Evolutionary conservation across 371 early-diverging fungal genomes (phyloP), one percentile per base, ranked within the genome.

Genomic region (Syncephalis fuscata): DNA sequence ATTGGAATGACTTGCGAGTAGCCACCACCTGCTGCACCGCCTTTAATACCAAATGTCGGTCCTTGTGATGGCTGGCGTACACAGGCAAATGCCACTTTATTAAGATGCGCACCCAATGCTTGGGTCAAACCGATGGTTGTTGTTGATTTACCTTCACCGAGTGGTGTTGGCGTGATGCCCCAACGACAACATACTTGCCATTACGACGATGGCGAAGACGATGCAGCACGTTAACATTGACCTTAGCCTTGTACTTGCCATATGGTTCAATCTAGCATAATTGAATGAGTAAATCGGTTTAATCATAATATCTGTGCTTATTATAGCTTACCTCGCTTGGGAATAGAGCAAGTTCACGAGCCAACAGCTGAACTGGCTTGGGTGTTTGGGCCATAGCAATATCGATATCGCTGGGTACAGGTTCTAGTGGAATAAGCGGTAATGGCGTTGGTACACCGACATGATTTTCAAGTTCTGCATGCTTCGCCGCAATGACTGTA

Each of bases 1-100:
- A 96, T 96, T n/a, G 96, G 96, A 51, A 94, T 90, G 42, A 96
- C 88, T 62, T 94, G 94, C 16, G 93, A 82, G 64, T 94, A 94
- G 20, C 96, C 94, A 44, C 96, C 94, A 46, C 96, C 96, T 19
- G 96, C 96, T 37, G 96, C 96, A 38, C 96, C 96, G 46, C 93
- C 96, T 66, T 96, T 96, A 68, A 96, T 93, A 43, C 96, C 96
- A 57, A 96, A 93, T 2, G 96, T 96, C 17, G 96, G 96, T 14
- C 96, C 96, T 58, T 93, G 94, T 37, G 89, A 88, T 9, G 96
- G 96, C 60, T 96, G 94, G 39, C 96, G 82, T 19, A 93, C 92
- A 68, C 94, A 93, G 11, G 92, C 94, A 65, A 92, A 86, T 0
- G 86, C 85, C 20, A 77, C 68, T 61, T 81, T 80, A 48, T 79